Percentiles rank a stretch among this genome's conserved stretches.
These are phyloP conservation scores for Camellia sinensis DNA, from an alignment of 148 eudicot species.

Conservation along the genomic window DNA sequence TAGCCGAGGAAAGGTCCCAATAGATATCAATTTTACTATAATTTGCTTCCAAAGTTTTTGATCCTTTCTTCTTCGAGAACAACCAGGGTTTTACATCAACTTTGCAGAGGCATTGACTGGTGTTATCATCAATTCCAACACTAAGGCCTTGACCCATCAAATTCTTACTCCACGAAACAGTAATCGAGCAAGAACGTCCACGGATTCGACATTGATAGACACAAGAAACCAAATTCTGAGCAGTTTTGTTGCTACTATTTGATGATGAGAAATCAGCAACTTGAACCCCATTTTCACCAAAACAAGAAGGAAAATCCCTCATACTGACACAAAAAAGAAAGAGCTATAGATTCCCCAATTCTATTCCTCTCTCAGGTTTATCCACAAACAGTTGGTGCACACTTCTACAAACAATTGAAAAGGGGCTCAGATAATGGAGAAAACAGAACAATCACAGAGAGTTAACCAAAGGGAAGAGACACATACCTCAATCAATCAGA, in stretches of 20 bases:
- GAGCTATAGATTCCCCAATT: neutral
- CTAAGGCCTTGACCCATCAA: conserved; percentile 67
- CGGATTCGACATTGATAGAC: conserved; percentile 52
- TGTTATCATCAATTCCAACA: conserved; percentile 57
- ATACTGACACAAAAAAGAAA: conserved; percentile 21
- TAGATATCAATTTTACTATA: conserved; percentile 50
- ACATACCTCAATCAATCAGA: conserved; percentile 29
- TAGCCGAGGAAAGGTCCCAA: conserved; percentile 61
- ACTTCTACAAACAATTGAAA: conserved; percentile 18
- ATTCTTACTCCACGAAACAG: conserved; percentile 54
- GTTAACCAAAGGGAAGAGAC: neutral
- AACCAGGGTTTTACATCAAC: conserved; percentile 61
- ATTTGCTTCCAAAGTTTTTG: conserved; percentile 46
- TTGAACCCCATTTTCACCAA: conserved; percentile 63
- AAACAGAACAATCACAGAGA: neutral
- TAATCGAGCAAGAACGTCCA: conserved; percentile 41
- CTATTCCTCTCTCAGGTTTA: conserved; percentile 23
- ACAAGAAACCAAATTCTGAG: conserved; percentile 55
- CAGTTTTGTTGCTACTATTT: conserved; percentile 32
- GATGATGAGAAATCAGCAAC: conserved; percentile 62
- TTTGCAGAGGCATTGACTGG: conserved; percentile 50
- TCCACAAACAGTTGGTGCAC: conserved; percentile 35
- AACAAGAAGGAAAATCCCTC: conserved; percentile 65
- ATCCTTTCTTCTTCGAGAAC: conserved; percentile 64
- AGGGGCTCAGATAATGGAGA: neutral